Conservation (phyloP, 2,329 filamentous ascomycete genomes). For the Xylaria sp. region DNA sequence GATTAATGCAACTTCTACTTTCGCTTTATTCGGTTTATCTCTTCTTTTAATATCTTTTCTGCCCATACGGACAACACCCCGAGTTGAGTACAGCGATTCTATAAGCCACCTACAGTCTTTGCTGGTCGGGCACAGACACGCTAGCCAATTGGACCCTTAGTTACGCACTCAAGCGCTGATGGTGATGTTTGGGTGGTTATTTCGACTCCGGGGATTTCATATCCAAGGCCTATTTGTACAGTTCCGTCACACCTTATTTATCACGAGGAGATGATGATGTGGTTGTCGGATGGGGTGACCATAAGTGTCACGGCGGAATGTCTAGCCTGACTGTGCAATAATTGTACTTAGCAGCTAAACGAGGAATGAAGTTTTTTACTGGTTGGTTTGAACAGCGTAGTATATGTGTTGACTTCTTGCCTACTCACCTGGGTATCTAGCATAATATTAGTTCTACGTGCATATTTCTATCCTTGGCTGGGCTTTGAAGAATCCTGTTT, state of each 20-base stretch:
- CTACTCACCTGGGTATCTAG: not conserved
- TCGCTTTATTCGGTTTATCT: not conserved
- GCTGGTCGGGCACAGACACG: conserved; percentile 16
- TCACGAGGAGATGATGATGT: conserved; percentile 28
- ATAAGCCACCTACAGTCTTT: conserved; percentile 18
- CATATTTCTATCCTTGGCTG: not conserved
- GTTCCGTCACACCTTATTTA: conserved; percentile 19
- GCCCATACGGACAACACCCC: not conserved
- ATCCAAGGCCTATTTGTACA: conserved; percentile 28
- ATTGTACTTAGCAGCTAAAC: conserved; percentile 32
- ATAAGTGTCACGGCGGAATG: conserved; percentile 12
- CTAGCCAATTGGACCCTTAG: not conserved
- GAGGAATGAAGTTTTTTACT: conserved; percentile 35
- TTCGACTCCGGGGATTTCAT: conserved; percentile 9
- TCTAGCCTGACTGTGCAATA: conserved; percentile 28
- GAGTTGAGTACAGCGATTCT: not conserved
- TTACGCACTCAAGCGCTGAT: not conserved
- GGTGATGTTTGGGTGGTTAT: conserved; percentile 6
- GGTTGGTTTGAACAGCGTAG: conserved; percentile 5
- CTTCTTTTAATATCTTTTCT: conserved; percentile 3
- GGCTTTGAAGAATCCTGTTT: not conserved
- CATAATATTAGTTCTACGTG: not conserved
- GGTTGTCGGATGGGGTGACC: conserved; percentile 21
- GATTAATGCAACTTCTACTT: conserved; percentile 25
- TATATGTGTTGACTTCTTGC: not conserved